Evolutionary conservation across 495 filamentous ascomycete species (phyloP).

Genomic region (Cladorrhinum samala): DNA sequence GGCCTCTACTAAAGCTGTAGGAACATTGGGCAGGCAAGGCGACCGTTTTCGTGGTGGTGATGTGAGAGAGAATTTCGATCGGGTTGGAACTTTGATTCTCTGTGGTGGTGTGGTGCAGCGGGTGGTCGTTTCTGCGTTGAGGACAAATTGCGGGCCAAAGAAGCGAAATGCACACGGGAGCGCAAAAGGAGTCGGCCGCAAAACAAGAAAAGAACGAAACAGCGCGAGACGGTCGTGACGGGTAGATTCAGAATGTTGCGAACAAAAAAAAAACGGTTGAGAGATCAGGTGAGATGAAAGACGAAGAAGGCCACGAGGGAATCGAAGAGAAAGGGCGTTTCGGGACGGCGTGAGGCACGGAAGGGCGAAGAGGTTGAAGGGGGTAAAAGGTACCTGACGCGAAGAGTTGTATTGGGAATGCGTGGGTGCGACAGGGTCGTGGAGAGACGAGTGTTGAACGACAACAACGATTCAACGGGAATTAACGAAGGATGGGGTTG

Average conservation of each 20-base stretch:
- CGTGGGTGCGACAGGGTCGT: slow-evolving; percentile 27
- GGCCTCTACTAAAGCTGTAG: slow-evolving; percentile 23
- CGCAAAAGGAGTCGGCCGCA: slow-evolving; percentile 6
- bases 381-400: slow-evolving; percentile 20
- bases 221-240: slow-evolving; percentile 4
- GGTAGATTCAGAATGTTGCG: slow-evolving; percentile 6
- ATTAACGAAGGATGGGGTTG: not conserved
- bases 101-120: not conserved
- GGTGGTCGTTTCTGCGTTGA: slow-evolving; percentile 7
- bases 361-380: slow-evolving; percentile 8
- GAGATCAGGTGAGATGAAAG: not conserved
- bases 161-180: not conserved
- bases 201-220: slow-evolving; percentile 2
- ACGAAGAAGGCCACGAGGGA: slow-evolving; percentile 9
- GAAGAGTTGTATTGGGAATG: slow-evolving; percentile 32
- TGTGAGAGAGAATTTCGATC: slow-evolving; percentile 1
- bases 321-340: slow-evolving; percentile 25
- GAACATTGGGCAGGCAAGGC: slow-evolving; percentile 22
- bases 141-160: not conserved
- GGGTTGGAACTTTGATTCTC: not conserved
- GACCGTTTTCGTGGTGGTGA: not conserved
- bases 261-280: slow-evolving; percentile 7
- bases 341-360: slow-evolving; percentile 16
- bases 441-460: slow-evolving; percentile 17
- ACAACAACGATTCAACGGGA: not conserved